A percentile compares a stretch with the other conserved stretches of the same genome.
These are phyloP conservation scores for Priceomyces medius DNA, from an alignment of 805 yeast genomes.

Conservation along the genomic window DNA sequence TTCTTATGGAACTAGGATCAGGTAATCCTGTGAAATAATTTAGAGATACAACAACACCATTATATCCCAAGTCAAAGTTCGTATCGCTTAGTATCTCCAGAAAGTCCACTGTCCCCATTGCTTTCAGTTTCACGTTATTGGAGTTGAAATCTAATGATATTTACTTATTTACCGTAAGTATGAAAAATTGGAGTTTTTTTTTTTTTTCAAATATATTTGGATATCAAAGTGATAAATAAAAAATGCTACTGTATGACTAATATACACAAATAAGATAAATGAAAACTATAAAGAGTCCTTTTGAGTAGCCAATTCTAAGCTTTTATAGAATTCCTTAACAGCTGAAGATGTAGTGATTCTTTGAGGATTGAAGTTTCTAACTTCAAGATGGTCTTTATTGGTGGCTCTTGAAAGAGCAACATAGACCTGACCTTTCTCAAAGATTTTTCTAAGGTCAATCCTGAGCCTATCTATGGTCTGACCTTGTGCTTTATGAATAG, in stretches of 20 bases:
- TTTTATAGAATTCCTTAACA: slow-evolving; percentile 34
- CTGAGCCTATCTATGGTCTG: slow-evolving; percentile 72
- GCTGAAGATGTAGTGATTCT: slow-evolving; percentile 44
- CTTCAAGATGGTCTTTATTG: slow-evolving; percentile 61
- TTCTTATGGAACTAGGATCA: slow-evolving; percentile 38
- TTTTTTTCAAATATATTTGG: too few species aligned
- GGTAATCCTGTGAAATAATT: slow-evolving; percentile 79
- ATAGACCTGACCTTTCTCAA: slow-evolving; percentile 82
- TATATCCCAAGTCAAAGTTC: slow-evolving; percentile 25
- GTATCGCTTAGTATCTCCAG: not conserved
- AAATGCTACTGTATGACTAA: slow-evolving; percentile 1
- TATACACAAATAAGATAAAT: not conserved
- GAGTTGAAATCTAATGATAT: too few species aligned
- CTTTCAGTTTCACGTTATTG: not conserved
- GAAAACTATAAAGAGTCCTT: not conserved
- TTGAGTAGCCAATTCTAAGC: slow-evolving; percentile 8
- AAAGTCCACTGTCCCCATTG: slow-evolving; percentile 1
- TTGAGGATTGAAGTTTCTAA: slow-evolving; percentile 58
- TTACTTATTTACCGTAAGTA: too few species aligned
- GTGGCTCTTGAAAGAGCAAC: slow-evolving; percentile 82
- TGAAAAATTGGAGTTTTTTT: too few species aligned
- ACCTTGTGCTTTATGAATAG: slow-evolving; percentile 84
- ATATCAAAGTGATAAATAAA: not conserved
- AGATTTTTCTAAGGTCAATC: slow-evolving; percentile 63
- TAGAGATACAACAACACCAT: slow-evolving; percentile 56